phyloP scores from a whole-genome alignment of 495 filamentous ascomycete species.

The Articulospora tetracladia region DNA sequence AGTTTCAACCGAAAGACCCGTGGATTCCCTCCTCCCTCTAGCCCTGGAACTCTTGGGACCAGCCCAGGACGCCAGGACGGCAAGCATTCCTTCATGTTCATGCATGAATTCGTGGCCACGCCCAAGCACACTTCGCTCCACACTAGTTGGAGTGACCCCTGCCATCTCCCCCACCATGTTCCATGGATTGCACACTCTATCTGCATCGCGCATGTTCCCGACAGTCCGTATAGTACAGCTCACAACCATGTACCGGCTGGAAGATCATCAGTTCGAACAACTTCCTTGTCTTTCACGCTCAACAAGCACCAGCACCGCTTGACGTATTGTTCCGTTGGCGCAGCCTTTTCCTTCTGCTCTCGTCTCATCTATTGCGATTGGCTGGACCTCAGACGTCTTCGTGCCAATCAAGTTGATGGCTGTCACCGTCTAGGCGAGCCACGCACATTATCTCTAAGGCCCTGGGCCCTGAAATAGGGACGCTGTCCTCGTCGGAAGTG shows the following conservation, averaged over 20 bases:
- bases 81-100: conserved; percentile 24
- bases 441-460: conserved; percentile 19
- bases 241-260: conserved; percentile 20
- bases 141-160: conserved; percentile 21
- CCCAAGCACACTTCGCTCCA: conserved; percentile 22
- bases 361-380: conserved; percentile 28
- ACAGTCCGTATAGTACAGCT: conserved; percentile 17
- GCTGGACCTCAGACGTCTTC: conserved; percentile 16
- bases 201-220: conserved; percentile 27
- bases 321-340: conserved; percentile 26
- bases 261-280: conserved; percentile 25
- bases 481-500: conserved; percentile 25
- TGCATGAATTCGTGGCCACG: conserved; percentile 30
- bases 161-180: conserved; percentile 21
- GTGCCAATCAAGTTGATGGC: conserved; percentile 27
- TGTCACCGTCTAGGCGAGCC: conserved; percentile 25
- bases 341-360: conserved; percentile 20
- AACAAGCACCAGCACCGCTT: conserved; percentile 23
- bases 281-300: conserved; percentile 22
- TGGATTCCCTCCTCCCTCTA: background rate
- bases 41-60: conserved; percentile 1
- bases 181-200: conserved; percentile 23
- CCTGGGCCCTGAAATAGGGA: conserved; percentile 26
- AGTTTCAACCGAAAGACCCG: conserved; percentile 21
- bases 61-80: conserved; percentile 4